phyloP scores from a whole-genome alignment of 1,284 basidiomycete genomes.

The Rhodotorula glutinis region DNA sequence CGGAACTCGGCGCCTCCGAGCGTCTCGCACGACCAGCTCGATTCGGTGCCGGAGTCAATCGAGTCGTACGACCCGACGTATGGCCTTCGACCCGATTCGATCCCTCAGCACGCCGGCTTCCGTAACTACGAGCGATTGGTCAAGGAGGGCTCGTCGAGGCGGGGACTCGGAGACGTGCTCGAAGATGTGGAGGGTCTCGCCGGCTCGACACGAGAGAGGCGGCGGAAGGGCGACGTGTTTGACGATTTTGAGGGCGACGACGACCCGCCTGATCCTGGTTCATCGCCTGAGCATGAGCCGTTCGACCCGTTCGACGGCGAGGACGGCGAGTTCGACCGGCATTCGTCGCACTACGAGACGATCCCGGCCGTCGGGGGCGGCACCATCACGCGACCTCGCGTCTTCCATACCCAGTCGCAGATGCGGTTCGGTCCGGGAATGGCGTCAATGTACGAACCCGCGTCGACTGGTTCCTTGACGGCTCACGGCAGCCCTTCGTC shows the following conservation, averaged over 20 bases:
- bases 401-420: conserved; percentile 68
- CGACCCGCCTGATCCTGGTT: background rate
- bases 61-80: conserved; percentile 95
- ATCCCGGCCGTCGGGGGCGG: conserved; percentile 76
- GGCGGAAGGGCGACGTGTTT: too few species aligned
- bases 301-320: conserved; percentile 11
- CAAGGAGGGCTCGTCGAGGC: conserved; percentile 57
- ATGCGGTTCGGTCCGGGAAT: conserved; percentile 50
- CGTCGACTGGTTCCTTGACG: conserved; percentile 46
- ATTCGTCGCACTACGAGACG: conserved; percentile 58
- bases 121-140: conserved; percentile 63
- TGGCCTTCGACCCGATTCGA: conserved; percentile 85
- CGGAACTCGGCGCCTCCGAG: background rate
- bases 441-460: conserved; percentile 42
- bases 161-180: conserved; percentile 69
- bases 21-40: conserved; percentile 29
- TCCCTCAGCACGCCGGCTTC: conserved; percentile 71
- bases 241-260: too few species aligned
- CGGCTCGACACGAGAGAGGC: conserved; percentile 42
- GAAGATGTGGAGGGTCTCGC: conserved; percentile 48
- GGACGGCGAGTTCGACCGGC: conserved; percentile 43
- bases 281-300: background rate
- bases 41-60: conserved; percentile 63
- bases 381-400: conserved; percentile 66
- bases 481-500: conserved; percentile 37